A percentile compares a stretch with the other conserved stretches of the same genome.
Evolutionary conservation across 495 filamentous ascomycete species (phyloP).

Genomic region (Stereocaulon alpinum): DNA sequence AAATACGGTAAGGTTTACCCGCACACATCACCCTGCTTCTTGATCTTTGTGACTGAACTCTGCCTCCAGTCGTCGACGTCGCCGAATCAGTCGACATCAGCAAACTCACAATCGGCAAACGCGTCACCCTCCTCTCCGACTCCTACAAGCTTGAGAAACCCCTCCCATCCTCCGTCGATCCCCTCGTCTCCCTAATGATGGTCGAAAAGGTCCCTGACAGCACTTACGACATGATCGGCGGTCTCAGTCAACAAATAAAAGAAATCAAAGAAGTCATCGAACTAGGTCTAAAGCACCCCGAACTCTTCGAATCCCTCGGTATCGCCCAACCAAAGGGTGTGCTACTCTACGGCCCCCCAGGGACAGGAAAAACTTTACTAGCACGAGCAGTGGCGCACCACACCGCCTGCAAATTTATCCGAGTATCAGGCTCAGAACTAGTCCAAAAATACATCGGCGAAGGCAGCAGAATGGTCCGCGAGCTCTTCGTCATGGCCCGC

Average conservation of each 20-base stretch:
- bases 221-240: constrained; percentile 99
- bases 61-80: constrained; percentile 77
- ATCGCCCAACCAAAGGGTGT: constrained; percentile 98
- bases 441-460: constrained; percentile 99
- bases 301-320: constrained; percentile 95
- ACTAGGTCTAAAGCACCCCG: constrained; percentile 93
- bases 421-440: constrained; percentile 88
- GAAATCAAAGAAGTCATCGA: constrained; percentile 99
- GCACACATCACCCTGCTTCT: background rate
- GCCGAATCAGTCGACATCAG: constrained; percentile 86
- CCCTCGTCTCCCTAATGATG: constrained; percentile 99
- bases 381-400: constrained; percentile 96
- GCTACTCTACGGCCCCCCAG: constrained; percentile 90
- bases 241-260: constrained; percentile 98
- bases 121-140: constrained; percentile 90
- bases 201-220: constrained; percentile 99
- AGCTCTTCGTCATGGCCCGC: constrained; percentile 97
- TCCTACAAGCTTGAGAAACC: constrained; percentile 98
- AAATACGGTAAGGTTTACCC: constrained; percentile 76
- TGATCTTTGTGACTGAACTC: constrained; percentile 12
- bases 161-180: constrained; percentile 93
- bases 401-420: constrained; percentile 97
- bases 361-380: constrained; percentile 93
- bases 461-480: constrained; percentile 94
- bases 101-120: constrained; percentile 95